These are phyloP conservation scores for Hypholoma fasciculare DNA, from an alignment of 768 basidiomycete species.

Conservation along the genomic window DNA sequence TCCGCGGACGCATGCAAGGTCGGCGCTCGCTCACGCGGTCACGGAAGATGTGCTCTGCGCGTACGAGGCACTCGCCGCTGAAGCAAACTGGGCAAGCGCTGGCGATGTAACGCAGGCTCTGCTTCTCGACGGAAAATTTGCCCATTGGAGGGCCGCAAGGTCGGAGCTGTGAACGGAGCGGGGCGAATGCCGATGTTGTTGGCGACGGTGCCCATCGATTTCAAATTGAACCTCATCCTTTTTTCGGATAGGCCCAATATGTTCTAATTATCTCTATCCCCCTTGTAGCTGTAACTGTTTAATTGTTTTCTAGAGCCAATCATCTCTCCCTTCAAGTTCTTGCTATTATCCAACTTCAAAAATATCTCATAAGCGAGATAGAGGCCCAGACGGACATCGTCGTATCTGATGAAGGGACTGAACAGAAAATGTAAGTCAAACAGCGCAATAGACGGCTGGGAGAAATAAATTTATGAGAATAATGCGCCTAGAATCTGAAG, in stretches of 20 bases:
- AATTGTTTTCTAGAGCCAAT: constrained; percentile 28
- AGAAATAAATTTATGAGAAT: constrained; percentile 31
- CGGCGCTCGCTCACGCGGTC: constrained; percentile 21
- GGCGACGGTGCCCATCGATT: constrained; percentile 60
- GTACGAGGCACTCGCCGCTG: constrained; percentile 33
- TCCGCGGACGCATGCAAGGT: constrained; percentile 27
- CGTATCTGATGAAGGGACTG: constrained; percentile 48
- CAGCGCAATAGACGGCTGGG: constrained; percentile 45
- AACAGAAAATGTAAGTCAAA: constrained; percentile 33
- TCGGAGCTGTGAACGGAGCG: constrained; percentile 56
- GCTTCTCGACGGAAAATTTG: constrained; percentile 44
- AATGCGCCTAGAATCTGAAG: constrained; percentile 30
- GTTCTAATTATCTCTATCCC: constrained; percentile 10
- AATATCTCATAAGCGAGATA: constrained; percentile 41
- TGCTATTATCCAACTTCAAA: constrained; percentile 53
- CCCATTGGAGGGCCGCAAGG: constrained; percentile 33
- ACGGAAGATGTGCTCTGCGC: constrained; percentile 26
- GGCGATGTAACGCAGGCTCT: constrained; percentile 55
- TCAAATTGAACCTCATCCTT: constrained; percentile 48
- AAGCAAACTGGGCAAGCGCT: constrained; percentile 47
- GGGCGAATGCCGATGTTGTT: constrained; percentile 64
- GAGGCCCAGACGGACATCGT: constrained; percentile 51
- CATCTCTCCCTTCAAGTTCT: constrained; percentile 46
- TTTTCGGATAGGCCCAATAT: constrained; percentile 56
- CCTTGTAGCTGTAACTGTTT: not conserved